Evolutionary conservation across 768 basidiomycete genomes (phyloP).

Genomic region (Mycena vitilis): DNA sequence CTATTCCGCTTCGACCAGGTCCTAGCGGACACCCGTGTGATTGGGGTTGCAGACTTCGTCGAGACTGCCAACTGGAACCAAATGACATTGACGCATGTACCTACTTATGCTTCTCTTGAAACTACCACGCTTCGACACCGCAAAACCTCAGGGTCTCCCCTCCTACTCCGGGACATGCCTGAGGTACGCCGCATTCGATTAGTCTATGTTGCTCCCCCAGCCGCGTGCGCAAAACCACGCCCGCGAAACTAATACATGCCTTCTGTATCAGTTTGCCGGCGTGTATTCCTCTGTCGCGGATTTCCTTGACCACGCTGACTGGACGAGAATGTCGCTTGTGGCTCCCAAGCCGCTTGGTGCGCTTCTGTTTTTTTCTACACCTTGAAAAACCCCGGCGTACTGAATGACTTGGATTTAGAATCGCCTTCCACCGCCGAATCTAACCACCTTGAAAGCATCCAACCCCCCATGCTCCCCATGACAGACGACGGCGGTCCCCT

Average conservation of each 20-base stretch:
- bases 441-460: neutral
- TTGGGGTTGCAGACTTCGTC: slow-evolving; percentile 1
- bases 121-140: neutral
- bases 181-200: neutral
- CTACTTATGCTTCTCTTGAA: neutral
- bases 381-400: neutral
- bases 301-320: slow-evolving; percentile 1
- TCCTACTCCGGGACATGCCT: neutral
- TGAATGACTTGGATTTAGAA: neutral
- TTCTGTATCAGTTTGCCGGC: neutral
- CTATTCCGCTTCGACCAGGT: neutral
- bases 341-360: neutral
- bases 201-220: too few species aligned
- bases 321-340: slow-evolving; percentile 3
- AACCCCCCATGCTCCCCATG: neutral
- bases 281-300: slow-evolving; percentile 5
- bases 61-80: neutral
- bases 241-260: neutral
- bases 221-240: too few species aligned
- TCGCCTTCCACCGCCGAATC: neutral
- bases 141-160: neutral
- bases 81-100: neutral
- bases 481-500: slow-evolving; percentile 2
- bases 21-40: neutral
- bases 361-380: neutral